Conservation (phyloP, 129 eudicot species). For the Scalesia atractyloides region DNA sequence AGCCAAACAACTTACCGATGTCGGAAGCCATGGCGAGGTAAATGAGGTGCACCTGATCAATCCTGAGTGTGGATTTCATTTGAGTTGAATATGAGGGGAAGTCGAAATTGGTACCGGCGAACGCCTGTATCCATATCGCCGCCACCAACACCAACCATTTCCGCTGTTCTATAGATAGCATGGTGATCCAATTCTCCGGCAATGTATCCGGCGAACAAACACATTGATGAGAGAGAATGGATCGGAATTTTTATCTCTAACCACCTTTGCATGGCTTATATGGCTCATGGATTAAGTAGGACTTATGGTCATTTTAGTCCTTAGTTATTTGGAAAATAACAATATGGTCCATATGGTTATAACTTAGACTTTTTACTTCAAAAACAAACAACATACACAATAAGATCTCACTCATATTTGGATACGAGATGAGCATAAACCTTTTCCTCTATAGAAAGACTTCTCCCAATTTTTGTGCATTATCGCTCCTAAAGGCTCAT, state of each 20-base stretch:
- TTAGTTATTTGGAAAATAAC: background rate
- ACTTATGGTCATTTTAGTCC: slow-evolving; percentile 27
- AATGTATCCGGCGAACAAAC: slow-evolving; percentile 13
- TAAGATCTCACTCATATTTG: too few species aligned
- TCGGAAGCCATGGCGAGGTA: slow-evolving; percentile 59
- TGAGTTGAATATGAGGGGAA: slow-evolving; percentile 60
- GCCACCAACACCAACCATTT: slow-evolving; percentile 62
- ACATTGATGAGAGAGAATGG: slow-evolving; percentile 4
- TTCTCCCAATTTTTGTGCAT: too few species aligned
- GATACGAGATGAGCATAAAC: background rate
- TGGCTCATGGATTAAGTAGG: slow-evolving; percentile 12
- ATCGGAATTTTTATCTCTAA: background rate
- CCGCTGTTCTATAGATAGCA: slow-evolving; percentile 33
- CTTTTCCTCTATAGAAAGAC: too few species aligned
- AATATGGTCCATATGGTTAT: background rate
- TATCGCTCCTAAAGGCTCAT: too few species aligned
- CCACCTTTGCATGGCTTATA: slow-evolving; percentile 19
- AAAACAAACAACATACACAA: too few species aligned
- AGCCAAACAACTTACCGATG: slow-evolving; percentile 61
- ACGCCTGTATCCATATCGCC: slow-evolving; percentile 60
- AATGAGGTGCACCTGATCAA: slow-evolving; percentile 55
- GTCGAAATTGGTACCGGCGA: slow-evolving; percentile 66
- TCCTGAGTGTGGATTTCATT: slow-evolving; percentile 44
- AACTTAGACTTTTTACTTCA: too few species aligned
- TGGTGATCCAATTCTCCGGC: slow-evolving; percentile 8